Base-by-base conservation (phyloP, 2,329 filamentous ascomycete species). In the Mariannaea elegans region DNA sequence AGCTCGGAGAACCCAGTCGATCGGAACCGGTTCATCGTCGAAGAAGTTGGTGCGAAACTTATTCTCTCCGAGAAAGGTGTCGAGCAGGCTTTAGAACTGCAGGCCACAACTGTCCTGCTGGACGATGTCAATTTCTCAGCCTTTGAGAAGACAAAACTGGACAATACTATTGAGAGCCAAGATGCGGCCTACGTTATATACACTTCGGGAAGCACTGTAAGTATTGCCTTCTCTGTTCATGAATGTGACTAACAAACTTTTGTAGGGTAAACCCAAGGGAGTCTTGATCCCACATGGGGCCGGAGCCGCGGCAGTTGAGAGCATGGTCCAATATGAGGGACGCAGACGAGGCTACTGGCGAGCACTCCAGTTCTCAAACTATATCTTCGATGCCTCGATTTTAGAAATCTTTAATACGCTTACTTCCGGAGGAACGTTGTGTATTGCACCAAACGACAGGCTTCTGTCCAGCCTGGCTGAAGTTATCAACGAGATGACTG, bases 11-110 rank as follows among this genome's bases (percentile, higher is more conserved):
- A 69, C 12, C 65, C 63, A 2, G 21, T 12, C 0, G 56, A 64
- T 4, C 65, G 67, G 5, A 69, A 69, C 31, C 42, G 47, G 0
- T 66, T 64, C 42, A 66, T 70, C 7, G 60, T 65, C 12, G 36
- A 56, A 19, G 67, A 70, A 21, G 55, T 59, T 0, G 27, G 27
- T 0, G 63, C 66, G 2, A 63, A 47, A 18, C 41, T 66, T 4
- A 21, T 63, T 7, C 51, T 69, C n/a, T 39, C 32, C 1, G 14
- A 39, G 16, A 38, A 24, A 6, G 21, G 32, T n/a, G 36, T 62
- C 23, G 7, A 47, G 34, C 21, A 41, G 13, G 13, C 54, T 6
- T 9, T 8, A 8, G 1, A 55, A 2, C 7, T 63, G 12, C n/a
- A 4, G 21, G 10, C 16, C 6, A 16, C 36, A 2, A 32, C 12